phyloP scores from a whole-genome alignment of 768 basidiomycete genomes.

The Leucosporidium yakuticum region DNA sequence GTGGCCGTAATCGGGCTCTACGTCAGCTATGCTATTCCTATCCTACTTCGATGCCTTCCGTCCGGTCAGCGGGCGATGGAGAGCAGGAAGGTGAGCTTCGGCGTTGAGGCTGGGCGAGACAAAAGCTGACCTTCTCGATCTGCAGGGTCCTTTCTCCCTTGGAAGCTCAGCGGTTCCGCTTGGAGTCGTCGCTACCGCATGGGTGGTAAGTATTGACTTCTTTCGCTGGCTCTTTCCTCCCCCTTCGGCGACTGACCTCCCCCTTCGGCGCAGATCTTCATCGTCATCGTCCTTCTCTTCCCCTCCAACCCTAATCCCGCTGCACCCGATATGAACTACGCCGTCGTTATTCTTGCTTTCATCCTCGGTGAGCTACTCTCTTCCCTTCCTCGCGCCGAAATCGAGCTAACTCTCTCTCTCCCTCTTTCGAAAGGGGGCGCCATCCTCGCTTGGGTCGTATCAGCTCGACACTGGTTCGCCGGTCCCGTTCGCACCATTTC shows the following conservation, averaged over 20 bases:
- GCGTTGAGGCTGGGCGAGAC: neutral
- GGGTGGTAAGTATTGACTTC: neutral
- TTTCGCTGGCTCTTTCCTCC: too few relatives aligned
- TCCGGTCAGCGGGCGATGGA: neutral
- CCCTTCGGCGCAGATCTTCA: neutral
- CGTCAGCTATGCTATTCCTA: neutral
- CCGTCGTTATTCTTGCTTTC: neutral
- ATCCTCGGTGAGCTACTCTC: neutral
- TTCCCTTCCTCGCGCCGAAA: neutral
- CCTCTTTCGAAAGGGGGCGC: neutral
- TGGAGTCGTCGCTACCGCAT: neutral
- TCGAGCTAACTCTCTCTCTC: neutral
- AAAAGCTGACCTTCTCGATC: neutral
- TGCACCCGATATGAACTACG: neutral
- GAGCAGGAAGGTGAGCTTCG: neutral
- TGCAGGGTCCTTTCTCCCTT: neutral
- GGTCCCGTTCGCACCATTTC: neutral
- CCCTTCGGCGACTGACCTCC: neutral
- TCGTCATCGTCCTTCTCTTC: slow-evolving; percentile 1
- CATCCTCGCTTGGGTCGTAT: neutral
- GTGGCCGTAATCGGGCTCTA: neutral
- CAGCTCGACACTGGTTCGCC: neutral
- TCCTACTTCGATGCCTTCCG: neutral
- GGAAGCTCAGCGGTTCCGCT: neutral
- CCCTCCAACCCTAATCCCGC: neutral